Conservation (phyloP, 78 protist genomes). For the Bodo saltans region DNA sequence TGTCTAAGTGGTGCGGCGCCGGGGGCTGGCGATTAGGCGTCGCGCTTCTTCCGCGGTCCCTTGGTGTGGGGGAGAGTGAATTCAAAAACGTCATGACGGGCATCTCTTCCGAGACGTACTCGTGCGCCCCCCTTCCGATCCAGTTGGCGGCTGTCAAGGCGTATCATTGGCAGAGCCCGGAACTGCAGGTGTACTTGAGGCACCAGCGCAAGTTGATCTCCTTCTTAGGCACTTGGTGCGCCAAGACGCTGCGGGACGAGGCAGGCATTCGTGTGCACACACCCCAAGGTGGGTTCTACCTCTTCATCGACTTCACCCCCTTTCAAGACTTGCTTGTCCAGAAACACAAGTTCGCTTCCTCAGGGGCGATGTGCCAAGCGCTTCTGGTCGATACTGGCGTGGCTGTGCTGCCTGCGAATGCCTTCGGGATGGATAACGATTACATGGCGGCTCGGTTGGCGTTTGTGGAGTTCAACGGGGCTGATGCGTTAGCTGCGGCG, state of each 20-base stretch:
- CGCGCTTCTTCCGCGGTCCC: neutral
- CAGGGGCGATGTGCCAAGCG: neutral
- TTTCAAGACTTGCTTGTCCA: neutral
- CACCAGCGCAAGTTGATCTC: neutral
- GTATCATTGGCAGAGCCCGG: neutral
- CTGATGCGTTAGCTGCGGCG: neutral
- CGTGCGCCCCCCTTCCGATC: neutral
- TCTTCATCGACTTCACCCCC: neutral
- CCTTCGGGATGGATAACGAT: neutral
- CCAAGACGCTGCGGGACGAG: neutral
- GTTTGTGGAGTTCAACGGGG: neutral
- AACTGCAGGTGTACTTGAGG: neutral
- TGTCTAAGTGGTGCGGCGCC: slow-evolving; percentile 31
- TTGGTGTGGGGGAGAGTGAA: neutral
- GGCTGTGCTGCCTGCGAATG: neutral
- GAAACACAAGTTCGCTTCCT: neutral
- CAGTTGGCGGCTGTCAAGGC: neutral
- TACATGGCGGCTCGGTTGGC: neutral
- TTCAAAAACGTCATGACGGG: neutral
- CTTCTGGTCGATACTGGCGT: neutral
- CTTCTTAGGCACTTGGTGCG: neutral
- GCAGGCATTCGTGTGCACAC: neutral
- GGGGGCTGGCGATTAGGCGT: slow-evolving; percentile 29
- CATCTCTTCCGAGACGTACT: slow-evolving; percentile 27
- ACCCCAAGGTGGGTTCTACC: neutral